phyloP scores from a whole-genome alignment of 2,329 filamentous ascomycete species.

The Aspergillus flavus region DNA sequence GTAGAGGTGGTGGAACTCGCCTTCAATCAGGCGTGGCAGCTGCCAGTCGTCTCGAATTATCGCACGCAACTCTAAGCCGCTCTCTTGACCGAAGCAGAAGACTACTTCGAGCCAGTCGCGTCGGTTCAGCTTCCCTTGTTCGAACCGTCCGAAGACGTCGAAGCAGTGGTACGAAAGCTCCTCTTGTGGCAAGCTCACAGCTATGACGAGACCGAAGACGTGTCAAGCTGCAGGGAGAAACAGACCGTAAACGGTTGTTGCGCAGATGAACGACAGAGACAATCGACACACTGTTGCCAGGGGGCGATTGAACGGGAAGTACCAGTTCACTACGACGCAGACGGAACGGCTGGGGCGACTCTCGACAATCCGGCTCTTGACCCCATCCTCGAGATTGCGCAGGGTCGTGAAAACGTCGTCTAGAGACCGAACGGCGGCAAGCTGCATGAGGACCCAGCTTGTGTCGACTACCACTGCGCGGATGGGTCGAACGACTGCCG shows the following conservation, averaged over 20 bases:
- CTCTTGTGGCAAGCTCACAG: conserved; percentile 1
- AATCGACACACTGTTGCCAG: conserved; percentile 6
- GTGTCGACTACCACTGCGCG: background rate
- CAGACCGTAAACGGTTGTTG: conserved; percentile 1
- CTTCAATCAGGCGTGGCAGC: conserved; percentile 5
- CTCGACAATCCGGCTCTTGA: background rate
- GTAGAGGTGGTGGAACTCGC: conserved; percentile 13
- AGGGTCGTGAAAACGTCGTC: background rate
- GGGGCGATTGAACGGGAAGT: conserved; percentile 14
- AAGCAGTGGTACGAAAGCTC: conserved; percentile 13
- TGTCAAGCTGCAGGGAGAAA: conserved; percentile 7
- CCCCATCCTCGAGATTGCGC: background rate
- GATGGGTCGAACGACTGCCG: conserved; percentile 5
- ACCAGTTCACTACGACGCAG: conserved; percentile 7
- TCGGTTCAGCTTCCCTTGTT: background rate
- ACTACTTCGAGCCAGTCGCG: conserved; percentile 1
- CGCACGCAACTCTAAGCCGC: conserved; percentile 12
- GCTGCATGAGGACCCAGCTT: conserved; percentile 8
- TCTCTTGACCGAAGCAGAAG: conserved; percentile 18
- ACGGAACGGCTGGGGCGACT: background rate
- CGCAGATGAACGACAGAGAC: background rate
- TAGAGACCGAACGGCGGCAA: conserved; percentile 7
- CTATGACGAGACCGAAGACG: conserved; percentile 11
- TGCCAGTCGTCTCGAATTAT: conserved; percentile 10
- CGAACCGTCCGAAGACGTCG: background rate